Evolutionary conservation across 2,329 filamentous ascomycete genomes (phyloP).

Genomic region (Scytalidium lignicola): DNA sequence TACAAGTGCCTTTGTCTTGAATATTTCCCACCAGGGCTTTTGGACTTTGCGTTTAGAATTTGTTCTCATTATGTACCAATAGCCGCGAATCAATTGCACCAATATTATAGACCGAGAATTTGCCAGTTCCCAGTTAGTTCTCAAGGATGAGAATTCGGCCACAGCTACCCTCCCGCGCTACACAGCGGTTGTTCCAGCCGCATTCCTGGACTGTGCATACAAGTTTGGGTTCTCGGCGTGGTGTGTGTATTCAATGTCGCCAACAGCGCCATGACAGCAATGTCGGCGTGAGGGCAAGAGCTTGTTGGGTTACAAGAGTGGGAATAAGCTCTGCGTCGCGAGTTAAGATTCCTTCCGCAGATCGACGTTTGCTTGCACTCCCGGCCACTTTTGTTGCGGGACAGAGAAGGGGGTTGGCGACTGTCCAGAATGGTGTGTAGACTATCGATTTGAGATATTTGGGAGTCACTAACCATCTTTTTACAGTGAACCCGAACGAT

Average conservation of each 20-base stretch:
- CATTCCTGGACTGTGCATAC: background rate
- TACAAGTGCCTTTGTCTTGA: too few relatives aligned
- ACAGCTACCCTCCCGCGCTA: background rate
- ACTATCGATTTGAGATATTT: background rate
- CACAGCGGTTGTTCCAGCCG: background rate
- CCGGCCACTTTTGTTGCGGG: slow-evolving; percentile 23
- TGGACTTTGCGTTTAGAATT: background rate
- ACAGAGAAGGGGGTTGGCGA: slow-evolving; percentile 23
- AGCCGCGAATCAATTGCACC: background rate
- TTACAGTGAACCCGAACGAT: slow-evolving; percentile 22
- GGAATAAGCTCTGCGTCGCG: background rate
- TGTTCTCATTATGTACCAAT: background rate
- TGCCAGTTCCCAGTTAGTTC: background rate
- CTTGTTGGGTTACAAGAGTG: too few relatives aligned
- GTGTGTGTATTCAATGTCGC: slow-evolving; percentile 1
- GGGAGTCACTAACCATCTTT: background rate
- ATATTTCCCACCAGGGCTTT: background rate
- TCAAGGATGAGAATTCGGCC: background rate
- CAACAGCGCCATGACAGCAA: background rate
- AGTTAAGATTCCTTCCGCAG: background rate
- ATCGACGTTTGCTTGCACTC: slow-evolving; percentile 6
- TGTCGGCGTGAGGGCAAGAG: background rate
- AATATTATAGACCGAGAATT: background rate
- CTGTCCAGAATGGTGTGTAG: slow-evolving; percentile 22
- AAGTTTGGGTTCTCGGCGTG: background rate